Base-by-base conservation (phyloP, 2,329 filamentous ascomycete species). In the Tolypocladium ophioglossoides region DNA sequence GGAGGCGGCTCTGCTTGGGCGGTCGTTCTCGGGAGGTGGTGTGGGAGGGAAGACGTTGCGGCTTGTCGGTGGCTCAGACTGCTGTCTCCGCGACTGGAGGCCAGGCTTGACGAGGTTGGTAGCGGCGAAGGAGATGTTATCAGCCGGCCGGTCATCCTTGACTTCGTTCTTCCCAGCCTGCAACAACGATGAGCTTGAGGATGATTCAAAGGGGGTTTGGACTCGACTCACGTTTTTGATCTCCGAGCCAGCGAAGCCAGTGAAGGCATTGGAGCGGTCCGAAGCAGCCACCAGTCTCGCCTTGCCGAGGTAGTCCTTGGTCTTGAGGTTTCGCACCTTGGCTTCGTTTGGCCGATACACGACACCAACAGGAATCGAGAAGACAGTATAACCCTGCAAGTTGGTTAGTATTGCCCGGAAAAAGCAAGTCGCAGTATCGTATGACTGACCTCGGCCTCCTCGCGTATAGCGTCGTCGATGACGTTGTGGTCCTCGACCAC, bases 261-360 rank as follows among this genome's bases (percentile, higher is more conserved):
- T 92, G 63, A 89, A 94, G 30, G 84, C 86, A 70, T 91, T 92
- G 59, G 80, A 74, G 54, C 86, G 80, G 64, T 95, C 90, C 1
- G 89, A 89, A 30, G 91, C 88, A 27, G 94, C 94, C 10, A 99
- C 89, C 37, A 99, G 77, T 56, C 90, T 83, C n/a, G 94, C 91
- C 71, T 96, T 96, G 57, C 94, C 94, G 4, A 99, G 83, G 64
- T 99, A 99, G 67, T 99, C 91, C 69, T 97, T 97, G 24, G 91
- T 89, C 76, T 96, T 96, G 64, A 99, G 77, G 66, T 99, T 99
- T 72, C 95, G 95, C 61, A 99, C 94, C 72, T 99, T 99, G 59
- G 94, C 91, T 65, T 95, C 91, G 67, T 96, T 97, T 24, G 94
- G 94, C 55, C 94, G 80, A 72, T 97, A 99, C 18, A 99, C 82